Percentiles rank a stretch among this genome's conserved stretches.
Conservation (phyloP, 805 yeast genomes). For the Ogataea ramenticola region DNA sequence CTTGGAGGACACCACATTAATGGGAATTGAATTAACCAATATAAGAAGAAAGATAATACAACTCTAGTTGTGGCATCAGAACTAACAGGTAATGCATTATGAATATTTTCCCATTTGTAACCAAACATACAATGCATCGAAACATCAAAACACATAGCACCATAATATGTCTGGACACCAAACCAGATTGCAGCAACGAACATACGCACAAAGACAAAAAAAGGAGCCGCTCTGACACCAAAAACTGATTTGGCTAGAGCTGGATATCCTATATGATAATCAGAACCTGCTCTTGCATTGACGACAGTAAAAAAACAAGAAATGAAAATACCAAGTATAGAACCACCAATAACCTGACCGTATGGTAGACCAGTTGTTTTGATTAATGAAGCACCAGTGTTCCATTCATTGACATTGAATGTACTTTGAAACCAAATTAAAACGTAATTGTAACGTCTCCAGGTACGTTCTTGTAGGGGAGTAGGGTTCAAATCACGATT, state of each 20-base stretch:
- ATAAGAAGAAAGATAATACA: constrained; percentile 13
- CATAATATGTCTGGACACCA: constrained; percentile 31
- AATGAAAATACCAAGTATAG: constrained; percentile 7
- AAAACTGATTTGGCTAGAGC: constrained; percentile 28
- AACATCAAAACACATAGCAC: constrained; percentile 29
- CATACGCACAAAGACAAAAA: constrained; percentile 29
- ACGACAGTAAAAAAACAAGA: constrained; percentile 11
- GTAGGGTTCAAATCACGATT: constrained; percentile 34
- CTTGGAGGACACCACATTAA: constrained; percentile 14
- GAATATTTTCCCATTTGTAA: constrained; percentile 12
- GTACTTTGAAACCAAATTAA: constrained; percentile 20
- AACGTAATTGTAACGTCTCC: constrained; percentile 22
- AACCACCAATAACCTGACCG: constrained; percentile 12
- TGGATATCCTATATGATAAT: constrained; percentile 31
- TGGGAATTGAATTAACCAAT: constrained; percentile 15
- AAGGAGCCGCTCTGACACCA: constrained; percentile 28
- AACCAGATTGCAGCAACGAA: constrained; percentile 31
- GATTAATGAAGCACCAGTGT: constrained; percentile 21
- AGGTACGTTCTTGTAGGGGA: constrained; percentile 27
- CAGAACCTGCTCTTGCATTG: constrained; percentile 13
- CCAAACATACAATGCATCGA: constrained; percentile 17
- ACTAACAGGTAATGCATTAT: constrained; percentile 12
- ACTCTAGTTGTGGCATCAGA: constrained; percentile 11
- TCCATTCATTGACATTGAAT: constrained; percentile 23
- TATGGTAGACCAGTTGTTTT: constrained; percentile 16